Conservation (phyloP, 1,139 yeast species). For the Magnusiomyces ingens region DNA sequence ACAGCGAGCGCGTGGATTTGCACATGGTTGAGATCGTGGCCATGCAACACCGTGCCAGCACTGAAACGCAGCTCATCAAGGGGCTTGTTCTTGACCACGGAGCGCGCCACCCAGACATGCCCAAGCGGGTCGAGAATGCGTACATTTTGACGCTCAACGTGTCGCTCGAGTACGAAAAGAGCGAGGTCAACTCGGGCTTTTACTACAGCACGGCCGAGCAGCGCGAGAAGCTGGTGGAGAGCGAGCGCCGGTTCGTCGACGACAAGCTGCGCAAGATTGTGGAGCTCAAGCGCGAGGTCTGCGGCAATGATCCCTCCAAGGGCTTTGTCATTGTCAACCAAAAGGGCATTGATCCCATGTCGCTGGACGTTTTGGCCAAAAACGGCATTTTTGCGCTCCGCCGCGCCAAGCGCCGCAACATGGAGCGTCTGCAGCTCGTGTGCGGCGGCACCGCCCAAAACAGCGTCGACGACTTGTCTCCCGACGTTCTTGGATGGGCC, state of each 20-base stretch:
- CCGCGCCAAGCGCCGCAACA: slow-evolving; percentile 97
- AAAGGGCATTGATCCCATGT: slow-evolving; percentile 98
- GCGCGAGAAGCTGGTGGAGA: slow-evolving; percentile 87
- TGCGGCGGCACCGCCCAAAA: slow-evolving; percentile 98
- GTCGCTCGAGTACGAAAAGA: slow-evolving; percentile 92
- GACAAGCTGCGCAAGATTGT: slow-evolving; percentile 86
- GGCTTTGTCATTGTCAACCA: slow-evolving; percentile 96
- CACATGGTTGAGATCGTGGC: slow-evolving; percentile 99
- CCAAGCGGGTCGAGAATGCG: slow-evolving; percentile 77
- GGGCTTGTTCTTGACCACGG: slow-evolving; percentile 98
- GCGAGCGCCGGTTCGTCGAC: slow-evolving; percentile 92
- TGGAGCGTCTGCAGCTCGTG: slow-evolving; percentile 95
- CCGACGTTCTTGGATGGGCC: slow-evolving; percentile 79
- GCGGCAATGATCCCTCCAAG: slow-evolving; percentile 63
- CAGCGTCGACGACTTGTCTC: slow-evolving; percentile 89
- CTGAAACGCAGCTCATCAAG: slow-evolving; percentile 73
- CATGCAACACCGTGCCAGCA: slow-evolving; percentile 88
- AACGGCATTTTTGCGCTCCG: slow-evolving; percentile 90
- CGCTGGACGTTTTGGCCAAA: slow-evolving; percentile 87
- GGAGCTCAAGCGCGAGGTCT: slow-evolving; percentile 86
- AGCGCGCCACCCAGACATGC: slow-evolving; percentile 99
- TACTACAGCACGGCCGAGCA: slow-evolving; percentile 94
- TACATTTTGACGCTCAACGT: slow-evolving; percentile 83
- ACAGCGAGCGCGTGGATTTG: slow-evolving; percentile 60
- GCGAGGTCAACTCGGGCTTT: slow-evolving; percentile 95